Evolutionary conservation across 768 basidiomycete genomes (phyloP).

Genomic region (Lactarius akahatsu): DNA sequence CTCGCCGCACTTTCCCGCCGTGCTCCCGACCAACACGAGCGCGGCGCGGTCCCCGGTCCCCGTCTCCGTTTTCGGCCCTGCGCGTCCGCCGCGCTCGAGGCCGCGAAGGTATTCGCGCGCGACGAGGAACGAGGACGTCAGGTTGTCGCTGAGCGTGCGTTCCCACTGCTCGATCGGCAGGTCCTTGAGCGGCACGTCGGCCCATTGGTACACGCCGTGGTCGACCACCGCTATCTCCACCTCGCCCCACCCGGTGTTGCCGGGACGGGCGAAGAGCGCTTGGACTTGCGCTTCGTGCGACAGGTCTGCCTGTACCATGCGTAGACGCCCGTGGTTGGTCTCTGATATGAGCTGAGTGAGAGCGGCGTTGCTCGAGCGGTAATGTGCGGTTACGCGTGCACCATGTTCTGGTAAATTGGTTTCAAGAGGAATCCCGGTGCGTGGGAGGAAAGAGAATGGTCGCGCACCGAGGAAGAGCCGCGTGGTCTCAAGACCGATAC

Average conservation of each 20-base stretch:
- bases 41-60: constrained; percentile 45
- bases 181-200: constrained; percentile 50
- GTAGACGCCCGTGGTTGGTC: constrained; percentile 31
- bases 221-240: constrained; percentile 62
- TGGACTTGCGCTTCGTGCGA: constrained; percentile 52
- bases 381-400: constrained; percentile 71
- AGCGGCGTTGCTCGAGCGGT: constrained; percentile 50
- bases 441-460: background rate
- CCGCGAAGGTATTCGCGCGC: constrained; percentile 57
- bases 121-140: constrained; percentile 68
- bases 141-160: constrained; percentile 56
- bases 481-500: constrained; percentile 66
- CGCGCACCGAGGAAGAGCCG: constrained; percentile 52
- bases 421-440: background rate
- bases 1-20: constrained; percentile 73
- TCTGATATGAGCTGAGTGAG: constrained; percentile 40
- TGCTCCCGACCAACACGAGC: constrained; percentile 68
- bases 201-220: constrained; percentile 53
- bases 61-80: background rate
- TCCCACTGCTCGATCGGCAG: constrained; percentile 68
- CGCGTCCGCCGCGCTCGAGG: constrained; percentile 34
- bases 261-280: constrained; percentile 46
- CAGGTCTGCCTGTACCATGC: constrained; percentile 55
- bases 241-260: constrained; percentile 34
- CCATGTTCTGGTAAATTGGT: constrained; percentile 52